phyloP scores from a whole-genome alignment of 108 stramenopile genomes.

The Pseudonitzschia pungens region DNA sequence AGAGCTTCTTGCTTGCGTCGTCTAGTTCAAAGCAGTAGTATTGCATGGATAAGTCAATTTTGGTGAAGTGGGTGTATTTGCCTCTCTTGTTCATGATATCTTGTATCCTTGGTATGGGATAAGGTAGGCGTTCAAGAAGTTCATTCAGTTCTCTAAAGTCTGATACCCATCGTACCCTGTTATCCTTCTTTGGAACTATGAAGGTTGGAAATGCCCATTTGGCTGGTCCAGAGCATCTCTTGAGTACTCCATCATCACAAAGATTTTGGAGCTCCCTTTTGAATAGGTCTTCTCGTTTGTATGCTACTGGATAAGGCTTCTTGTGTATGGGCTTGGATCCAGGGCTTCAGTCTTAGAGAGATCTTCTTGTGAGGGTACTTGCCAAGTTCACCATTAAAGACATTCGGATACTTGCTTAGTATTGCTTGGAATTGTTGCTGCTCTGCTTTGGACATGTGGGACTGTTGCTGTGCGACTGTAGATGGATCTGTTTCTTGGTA shows the following conservation, averaged over 20 bases:
- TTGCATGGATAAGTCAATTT: constrained; percentile 32
- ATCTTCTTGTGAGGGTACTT: background rate
- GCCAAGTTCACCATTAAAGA: background rate
- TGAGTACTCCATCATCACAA: constrained; percentile 26
- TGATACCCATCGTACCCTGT: background rate
- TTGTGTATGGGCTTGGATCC: background rate
- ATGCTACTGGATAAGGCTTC: constrained; percentile 6
- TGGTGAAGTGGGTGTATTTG: constrained; percentile 24
- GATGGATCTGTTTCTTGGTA: background rate
- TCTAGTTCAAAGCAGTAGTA: constrained; percentile 16
- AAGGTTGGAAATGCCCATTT: constrained; percentile 30
- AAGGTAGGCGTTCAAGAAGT: background rate
- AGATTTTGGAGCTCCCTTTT: constrained; percentile 34
- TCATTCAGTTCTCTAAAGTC: background rate
- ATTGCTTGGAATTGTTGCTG: background rate
- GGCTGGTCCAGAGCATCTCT: background rate
- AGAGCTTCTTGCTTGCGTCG: constrained; percentile 20
- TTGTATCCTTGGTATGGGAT: constrained; percentile 23
- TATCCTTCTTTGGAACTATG: constrained; percentile 46
- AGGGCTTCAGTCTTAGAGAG: background rate
- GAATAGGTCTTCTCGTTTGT: constrained; percentile 22
- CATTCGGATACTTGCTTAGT: background rate
- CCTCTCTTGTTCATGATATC: constrained; percentile 17
- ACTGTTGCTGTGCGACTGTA: background rate
- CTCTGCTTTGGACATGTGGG: background rate